phyloP scores from a whole-genome alignment of 345 rosid genomes.

The Moringa oleifera region DNA sequence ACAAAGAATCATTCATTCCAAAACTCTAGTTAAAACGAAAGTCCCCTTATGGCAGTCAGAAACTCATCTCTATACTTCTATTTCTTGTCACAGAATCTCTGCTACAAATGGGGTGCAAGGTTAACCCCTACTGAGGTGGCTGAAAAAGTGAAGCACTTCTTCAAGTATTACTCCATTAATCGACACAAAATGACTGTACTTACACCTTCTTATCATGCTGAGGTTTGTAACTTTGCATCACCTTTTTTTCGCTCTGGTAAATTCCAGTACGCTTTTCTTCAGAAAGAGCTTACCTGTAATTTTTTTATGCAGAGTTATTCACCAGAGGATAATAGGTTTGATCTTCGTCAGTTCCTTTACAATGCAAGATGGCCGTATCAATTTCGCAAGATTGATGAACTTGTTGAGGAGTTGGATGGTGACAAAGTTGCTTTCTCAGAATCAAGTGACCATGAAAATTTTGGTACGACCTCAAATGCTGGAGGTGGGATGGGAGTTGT shows the following conservation, averaged over 20 bases:
- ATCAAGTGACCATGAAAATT: constrained; percentile 12
- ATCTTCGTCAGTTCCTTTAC: constrained; percentile 86
- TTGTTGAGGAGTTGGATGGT: constrained; percentile 56
- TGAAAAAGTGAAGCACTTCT: constrained; percentile 90
- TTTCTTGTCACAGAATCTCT: constrained; percentile 70
- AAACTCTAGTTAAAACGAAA: too few relatives aligned
- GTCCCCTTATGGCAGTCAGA: not conserved
- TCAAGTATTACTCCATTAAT: constrained; percentile 89
- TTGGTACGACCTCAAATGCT: not conserved
- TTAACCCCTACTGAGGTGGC: constrained; percentile 78
- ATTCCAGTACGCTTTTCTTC: not conserved
- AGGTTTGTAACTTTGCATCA: constrained; percentile 39
- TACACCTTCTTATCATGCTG: constrained; percentile 94
- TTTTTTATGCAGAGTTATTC: constrained; percentile 64
- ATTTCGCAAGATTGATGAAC: constrained; percentile 76
- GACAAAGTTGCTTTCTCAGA: constrained; percentile 45
- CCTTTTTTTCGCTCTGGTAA: not conserved
- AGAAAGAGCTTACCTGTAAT: not conserved
- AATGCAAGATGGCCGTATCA: constrained; percentile 84
- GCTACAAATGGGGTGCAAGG: constrained; percentile 84
- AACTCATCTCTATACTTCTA: constrained; percentile 10
- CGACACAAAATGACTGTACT: constrained; percentile 94
- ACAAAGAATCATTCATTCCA: too few relatives aligned
- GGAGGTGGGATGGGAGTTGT: constrained; percentile 48
- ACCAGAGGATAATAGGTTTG: constrained; percentile 90